Base-by-base conservation (phyloP, 2,329 filamentous ascomycete species). In the Fusarium phyllophilum region DNA sequence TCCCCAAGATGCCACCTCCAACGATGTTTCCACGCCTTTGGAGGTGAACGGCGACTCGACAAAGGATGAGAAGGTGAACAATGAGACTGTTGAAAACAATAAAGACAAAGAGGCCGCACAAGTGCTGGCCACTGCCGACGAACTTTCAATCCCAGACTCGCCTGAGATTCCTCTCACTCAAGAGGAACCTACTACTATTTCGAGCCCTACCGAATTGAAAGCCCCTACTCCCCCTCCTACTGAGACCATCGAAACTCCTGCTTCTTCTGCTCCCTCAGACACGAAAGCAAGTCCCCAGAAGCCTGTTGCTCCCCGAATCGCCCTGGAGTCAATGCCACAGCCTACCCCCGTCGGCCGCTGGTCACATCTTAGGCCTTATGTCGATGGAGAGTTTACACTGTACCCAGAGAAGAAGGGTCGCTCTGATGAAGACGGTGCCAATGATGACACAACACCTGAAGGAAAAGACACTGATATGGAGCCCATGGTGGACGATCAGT, bases 361-460 rank as follows among this genome's bases (percentile, higher is more conserved):
- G 81, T 76, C 82, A 26, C 73, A 83, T 45, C 77, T 86, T 14
- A 85, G 82, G 5, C 82, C 84, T 8, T 85, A 84, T 56, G 65
- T 86, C 13, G 79, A 82, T 36, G 82, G 80, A 22, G 83, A 85
- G 64, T 83, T 78, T 60, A 71, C 82, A 31, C 71, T 78, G 5
- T 85, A 85, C 49, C 84, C 84, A 3, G 84, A 84, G 62, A 83
- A 78, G 69, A 83, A 79, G 63, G 67, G 72, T 24, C 77, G 77
- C 18, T 65, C 74, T 22, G 80, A 82, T 13, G 82, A 82, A 24
- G 81, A 82, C 26, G 74, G 70, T 7, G 68, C 75, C 36, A 69
- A 72, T 31, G 81, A 82, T 13, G 81, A 83, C 33, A 72, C 73
- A 33, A 78, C 77, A 22, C 68, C 78, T 3, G 82, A 81, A n/a